Conservation (phyloP, 352 stramenopile species). For the Globisporangium heterothallicum region DNA sequence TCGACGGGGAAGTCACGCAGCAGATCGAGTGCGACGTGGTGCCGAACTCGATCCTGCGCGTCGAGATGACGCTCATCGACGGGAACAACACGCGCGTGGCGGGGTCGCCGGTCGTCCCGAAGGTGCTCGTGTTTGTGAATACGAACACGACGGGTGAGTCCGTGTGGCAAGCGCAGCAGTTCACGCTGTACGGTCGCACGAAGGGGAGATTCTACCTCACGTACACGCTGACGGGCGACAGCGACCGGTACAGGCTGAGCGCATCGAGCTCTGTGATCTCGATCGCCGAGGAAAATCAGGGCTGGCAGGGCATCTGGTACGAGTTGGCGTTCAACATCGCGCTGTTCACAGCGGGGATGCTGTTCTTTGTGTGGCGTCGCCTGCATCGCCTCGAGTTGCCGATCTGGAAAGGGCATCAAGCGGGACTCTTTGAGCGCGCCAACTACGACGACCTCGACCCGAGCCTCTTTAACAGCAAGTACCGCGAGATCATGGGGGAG, state of each 20-base stretch:
- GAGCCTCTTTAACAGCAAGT: constrained; percentile 36
- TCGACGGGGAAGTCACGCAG: constrained; percentile 31
- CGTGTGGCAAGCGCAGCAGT: constrained; percentile 25
- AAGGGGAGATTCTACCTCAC: constrained; percentile 53
- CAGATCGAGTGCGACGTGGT: constrained; percentile 40
- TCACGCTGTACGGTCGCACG: constrained; percentile 34
- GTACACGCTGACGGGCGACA: constrained; percentile 34
- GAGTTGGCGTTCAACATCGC: constrained; percentile 57
- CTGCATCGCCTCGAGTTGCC: constrained; percentile 48
- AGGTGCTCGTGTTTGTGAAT: constrained; percentile 33
- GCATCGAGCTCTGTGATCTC: constrained; percentile 49
- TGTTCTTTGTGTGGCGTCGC: constrained; percentile 62
- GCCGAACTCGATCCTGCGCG: constrained; percentile 29
- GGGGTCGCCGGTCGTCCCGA: constrained; percentile 23
- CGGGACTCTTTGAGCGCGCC: constrained; percentile 61
- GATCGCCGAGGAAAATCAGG: constrained; percentile 33
- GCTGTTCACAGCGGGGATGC: constrained; percentile 41
- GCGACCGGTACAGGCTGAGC: constrained; percentile 38
- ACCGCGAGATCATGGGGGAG: constrained; percentile 35
- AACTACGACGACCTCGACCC: constrained; percentile 61
- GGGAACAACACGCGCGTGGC: constrained; percentile 27
- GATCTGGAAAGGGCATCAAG: constrained; percentile 55
- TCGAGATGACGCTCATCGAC: constrained; percentile 41
- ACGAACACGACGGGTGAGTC: constrained; percentile 13
- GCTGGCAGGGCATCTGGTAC: constrained; percentile 67